Conservation (phyloP, 768 basidiomycete species). For the Lactifluus echinatus region DNA sequence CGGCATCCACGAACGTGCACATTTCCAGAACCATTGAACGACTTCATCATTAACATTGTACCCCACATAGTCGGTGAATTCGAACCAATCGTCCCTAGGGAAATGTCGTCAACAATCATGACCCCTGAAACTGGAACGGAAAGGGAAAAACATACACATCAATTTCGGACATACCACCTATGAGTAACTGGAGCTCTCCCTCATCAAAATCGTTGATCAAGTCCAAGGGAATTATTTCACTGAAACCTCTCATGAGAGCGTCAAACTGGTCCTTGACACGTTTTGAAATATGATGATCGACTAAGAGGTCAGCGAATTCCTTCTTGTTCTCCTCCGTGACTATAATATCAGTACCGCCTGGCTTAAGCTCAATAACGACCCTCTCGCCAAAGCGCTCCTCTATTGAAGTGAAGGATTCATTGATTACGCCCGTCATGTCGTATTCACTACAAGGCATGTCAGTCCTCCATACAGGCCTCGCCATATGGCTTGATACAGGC, state of each 20-base stretch:
- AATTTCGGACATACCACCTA: constrained; percentile 99
- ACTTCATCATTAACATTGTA: constrained; percentile 93
- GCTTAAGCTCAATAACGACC: constrained; percentile 91
- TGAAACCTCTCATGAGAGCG: constrained; percentile 99
- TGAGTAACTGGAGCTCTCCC: constrained; percentile 91
- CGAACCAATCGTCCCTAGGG: constrained; percentile 89
- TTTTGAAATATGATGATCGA: constrained; percentile 94
- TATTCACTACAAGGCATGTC: constrained; percentile 61
- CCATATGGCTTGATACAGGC: no score
- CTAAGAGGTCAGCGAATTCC: constrained; percentile 90
- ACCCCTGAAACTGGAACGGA: no score
- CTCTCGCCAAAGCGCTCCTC: constrained; percentile 99
- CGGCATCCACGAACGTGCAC: constrained; percentile 93
- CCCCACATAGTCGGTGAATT: constrained; percentile 97
- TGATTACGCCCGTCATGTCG: constrained; percentile 96
- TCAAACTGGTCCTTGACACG: constrained; percentile 99
- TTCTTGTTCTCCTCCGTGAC: constrained; percentile 99
- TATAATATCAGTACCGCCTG: constrained; percentile 74
- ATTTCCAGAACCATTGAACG: constrained; percentile 99
- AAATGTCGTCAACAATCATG: no score
- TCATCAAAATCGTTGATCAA: constrained; percentile 98
- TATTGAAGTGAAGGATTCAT: constrained; percentile 93
- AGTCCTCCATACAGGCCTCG: constrained; percentile 11
- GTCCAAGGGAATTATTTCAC: constrained; percentile 97
- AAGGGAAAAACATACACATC: constrained; percentile 73